phyloP scores from a whole-genome alignment of 805 yeast genomes.

The Maudiozyma pseudohumilis region DNA sequence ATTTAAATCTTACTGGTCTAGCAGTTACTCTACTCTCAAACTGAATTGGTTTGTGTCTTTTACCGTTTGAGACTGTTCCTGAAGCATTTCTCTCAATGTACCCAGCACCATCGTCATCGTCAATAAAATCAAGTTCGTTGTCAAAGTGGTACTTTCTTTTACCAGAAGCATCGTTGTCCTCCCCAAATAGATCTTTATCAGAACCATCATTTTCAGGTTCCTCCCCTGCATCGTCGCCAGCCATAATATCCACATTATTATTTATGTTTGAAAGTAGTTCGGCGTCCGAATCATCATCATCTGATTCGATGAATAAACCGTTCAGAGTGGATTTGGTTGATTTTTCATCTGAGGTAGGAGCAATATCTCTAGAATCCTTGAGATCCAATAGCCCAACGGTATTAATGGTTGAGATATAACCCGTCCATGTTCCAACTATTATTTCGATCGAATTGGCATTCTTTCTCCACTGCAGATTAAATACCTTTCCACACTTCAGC shows the following conservation, averaged over 20 bases:
- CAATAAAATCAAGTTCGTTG: constrained; percentile 37
- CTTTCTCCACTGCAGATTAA: constrained; percentile 31
- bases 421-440: constrained; percentile 31
- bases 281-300: constrained; percentile 5
- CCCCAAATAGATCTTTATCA: constrained; percentile 15
- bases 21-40: not conserved
- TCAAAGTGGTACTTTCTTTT: constrained; percentile 28
- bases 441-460: constrained; percentile 19
- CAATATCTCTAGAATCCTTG: not conserved
- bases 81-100: constrained; percentile 18
- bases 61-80: not conserved
- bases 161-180: constrained; percentile 17
- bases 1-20: constrained; percentile 14
- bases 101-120: constrained; percentile 56
- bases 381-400: constrained; percentile 14
- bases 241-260: constrained; percentile 16
- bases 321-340: constrained; percentile 8
- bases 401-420: constrained; percentile 31
- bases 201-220: constrained; percentile 10
- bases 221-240: constrained; percentile 9
- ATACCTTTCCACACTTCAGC: constrained; percentile 18
- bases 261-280: constrained; percentile 13
- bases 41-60: constrained; percentile 1
- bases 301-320: constrained; percentile 27
- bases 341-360: not conserved